A percentile compares a stretch with the other conserved stretches of the same genome.
Evolutionary conservation across 1,284 basidiomycete genomes (phyloP).

Genomic region (Mycena sp.): DNA sequence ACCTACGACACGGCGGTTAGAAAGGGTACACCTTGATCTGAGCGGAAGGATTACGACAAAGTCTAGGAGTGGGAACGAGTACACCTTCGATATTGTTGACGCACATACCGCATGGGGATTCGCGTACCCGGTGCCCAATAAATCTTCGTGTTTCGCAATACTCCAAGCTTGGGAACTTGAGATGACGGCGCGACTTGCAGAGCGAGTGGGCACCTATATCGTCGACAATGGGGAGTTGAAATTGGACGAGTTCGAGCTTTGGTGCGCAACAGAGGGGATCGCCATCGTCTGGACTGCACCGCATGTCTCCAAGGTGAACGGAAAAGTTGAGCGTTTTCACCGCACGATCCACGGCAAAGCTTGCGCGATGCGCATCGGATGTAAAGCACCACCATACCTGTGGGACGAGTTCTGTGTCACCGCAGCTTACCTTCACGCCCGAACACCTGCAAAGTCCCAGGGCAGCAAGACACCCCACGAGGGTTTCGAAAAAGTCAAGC

Average conservation of each 20-base stretch:
- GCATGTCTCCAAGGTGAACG: constrained; percentile 40
- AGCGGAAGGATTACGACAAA: constrained; percentile 35
- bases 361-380: too few relatives aligned
- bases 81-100: constrained; percentile 48
- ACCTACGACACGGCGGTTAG: constrained; percentile 34
- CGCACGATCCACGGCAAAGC: too few relatives aligned
- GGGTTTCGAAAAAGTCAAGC: constrained; percentile 33
- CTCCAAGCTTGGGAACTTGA: constrained; percentile 37
- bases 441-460: not conserved
- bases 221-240: constrained; percentile 46
- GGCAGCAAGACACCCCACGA: constrained; percentile 33
- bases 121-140: constrained; percentile 39
- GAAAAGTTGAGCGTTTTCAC: constrained; percentile 38
- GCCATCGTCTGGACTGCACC: constrained; percentile 33
- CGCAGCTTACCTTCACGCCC: too few relatives aligned
- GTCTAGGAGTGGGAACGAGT: constrained; percentile 40
- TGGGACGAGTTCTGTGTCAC: too few relatives aligned
- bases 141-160: constrained; percentile 32
- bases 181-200: constrained; percentile 33
- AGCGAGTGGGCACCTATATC: constrained; percentile 24
- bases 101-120: constrained; percentile 39
- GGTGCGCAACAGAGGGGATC: constrained; percentile 34
- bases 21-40: constrained; percentile 45
- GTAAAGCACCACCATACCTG: too few relatives aligned
- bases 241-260: constrained; percentile 33